A percentile compares a stretch with the other conserved stretches of the same genome.
phyloP scores from a whole-genome alignment of 2,329 filamentous ascomycete species.

The Colletotrichum aenigma region DNA sequence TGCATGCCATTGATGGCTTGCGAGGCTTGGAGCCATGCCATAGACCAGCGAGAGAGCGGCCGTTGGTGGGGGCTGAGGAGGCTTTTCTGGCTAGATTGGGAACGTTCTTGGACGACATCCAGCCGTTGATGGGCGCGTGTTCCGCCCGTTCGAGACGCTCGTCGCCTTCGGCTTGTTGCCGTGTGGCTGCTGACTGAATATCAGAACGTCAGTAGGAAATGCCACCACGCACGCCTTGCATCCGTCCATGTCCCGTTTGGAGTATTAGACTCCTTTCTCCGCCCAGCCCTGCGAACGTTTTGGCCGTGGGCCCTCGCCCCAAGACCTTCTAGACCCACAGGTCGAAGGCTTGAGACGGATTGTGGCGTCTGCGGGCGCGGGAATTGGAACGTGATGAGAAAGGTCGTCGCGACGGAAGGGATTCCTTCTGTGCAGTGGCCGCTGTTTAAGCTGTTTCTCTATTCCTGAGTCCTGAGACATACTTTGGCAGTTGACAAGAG shows the following conservation, averaged over 20 bases:
- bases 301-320: background rate
- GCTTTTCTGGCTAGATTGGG: background rate
- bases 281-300: constrained; percentile 7
- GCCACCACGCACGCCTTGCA: background rate
- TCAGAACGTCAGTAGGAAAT: constrained; percentile 1
- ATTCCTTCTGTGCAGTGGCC: background rate
- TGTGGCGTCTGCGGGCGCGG: constrained; percentile 11
- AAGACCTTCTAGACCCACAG: constrained; percentile 8
- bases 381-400: background rate
- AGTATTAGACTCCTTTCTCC: background rate
- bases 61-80: background rate
- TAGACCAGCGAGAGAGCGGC: background rate
- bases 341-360: background rate
- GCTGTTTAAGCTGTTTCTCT: background rate
- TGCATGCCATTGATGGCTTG: background rate
- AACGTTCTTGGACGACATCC: background rate
- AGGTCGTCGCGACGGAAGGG: background rate
- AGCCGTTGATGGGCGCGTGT: background rate
- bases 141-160: background rate
- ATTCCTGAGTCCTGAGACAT: background rate
- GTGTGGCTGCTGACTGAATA: constrained; percentile 19
- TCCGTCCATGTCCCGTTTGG: background rate
- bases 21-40: background rate
- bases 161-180: constrained; percentile 6
- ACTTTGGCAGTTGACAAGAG: background rate